Percentiles rank a stretch among this genome's conserved stretches.
Conservation (phyloP, 2,329 filamentous ascomycete species). For the Cryphonectria japonica region DNA sequence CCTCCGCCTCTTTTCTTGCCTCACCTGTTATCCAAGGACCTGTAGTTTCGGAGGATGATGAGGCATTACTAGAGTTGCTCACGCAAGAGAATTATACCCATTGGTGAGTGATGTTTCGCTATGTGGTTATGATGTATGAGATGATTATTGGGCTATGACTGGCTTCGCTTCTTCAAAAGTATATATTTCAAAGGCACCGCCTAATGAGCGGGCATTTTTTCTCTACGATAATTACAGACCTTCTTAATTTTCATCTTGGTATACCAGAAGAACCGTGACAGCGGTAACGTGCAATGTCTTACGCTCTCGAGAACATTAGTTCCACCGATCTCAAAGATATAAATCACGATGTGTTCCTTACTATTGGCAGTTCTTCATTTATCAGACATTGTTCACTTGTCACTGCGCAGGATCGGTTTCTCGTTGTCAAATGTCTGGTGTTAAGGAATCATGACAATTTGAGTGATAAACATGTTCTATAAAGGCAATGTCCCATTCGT, state of each 20-base stretch:
- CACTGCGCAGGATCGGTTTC: no score
- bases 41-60: background rate
- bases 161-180: slow-evolving; percentile 13
- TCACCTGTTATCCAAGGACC: no score
- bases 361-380: no score
- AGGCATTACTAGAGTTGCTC: background rate
- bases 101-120: slow-evolving; percentile 3
- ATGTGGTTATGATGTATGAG: background rate
- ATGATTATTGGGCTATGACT: background rate
- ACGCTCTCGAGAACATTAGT: no score
- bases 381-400: no score
- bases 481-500: background rate
- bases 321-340: no score
- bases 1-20: no score
- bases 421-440: background rate
- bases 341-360: no score
- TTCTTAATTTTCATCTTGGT: background rate
- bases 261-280: background rate
- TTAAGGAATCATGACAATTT: background rate
- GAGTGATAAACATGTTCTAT: background rate
- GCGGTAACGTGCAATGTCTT: background rate
- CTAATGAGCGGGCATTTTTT: background rate
- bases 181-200: slow-evolving; percentile 10
- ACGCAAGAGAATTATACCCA: slow-evolving; percentile 1
- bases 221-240: background rate